Evolutionary conservation across 208 protist species (phyloP).

Genomic region (Leishmania turanica): DNA sequence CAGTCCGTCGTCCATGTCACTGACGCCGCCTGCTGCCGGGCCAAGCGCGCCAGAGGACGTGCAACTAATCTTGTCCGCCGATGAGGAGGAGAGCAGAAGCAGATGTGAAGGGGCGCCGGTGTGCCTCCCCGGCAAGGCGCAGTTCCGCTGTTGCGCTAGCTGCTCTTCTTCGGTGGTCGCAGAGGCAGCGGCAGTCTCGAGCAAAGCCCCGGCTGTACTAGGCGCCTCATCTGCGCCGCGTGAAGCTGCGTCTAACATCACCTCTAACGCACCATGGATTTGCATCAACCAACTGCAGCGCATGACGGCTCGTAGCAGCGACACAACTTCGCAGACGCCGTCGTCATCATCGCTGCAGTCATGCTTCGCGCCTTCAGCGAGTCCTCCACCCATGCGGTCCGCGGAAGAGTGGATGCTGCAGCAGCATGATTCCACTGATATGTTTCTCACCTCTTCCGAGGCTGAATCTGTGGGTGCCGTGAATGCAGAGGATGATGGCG

Average conservation of each 20-base stretch:
- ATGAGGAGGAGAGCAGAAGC: neutral
- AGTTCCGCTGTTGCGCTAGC: slow-evolving; percentile 1
- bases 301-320: slow-evolving; percentile 4
- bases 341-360: neutral
- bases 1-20: neutral
- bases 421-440: slow-evolving; percentile 3
- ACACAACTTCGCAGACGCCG: neutral
- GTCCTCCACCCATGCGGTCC: neutral
- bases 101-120: neutral
- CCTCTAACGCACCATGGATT: slow-evolving; percentile 21
- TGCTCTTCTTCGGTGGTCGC: slow-evolving; percentile 11
- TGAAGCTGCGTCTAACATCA: neutral
- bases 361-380: too few species aligned
- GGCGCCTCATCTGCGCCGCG: neutral
- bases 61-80: neutral
- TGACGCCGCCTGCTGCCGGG: neutral
- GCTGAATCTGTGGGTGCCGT: neutral
- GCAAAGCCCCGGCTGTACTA: neutral
- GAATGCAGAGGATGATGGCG: slow-evolving; percentile 2
- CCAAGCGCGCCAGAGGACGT: neutral
- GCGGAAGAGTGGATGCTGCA: slow-evolving; percentile 30
- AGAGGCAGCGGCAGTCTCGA: neutral
- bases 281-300: slow-evolving; percentile 24
- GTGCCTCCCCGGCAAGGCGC: neutral
- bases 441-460: slow-evolving; percentile 13